Base-by-base conservation (phyloP, 257 asterid genomes). In the Scutellaria galericulata region DNA sequence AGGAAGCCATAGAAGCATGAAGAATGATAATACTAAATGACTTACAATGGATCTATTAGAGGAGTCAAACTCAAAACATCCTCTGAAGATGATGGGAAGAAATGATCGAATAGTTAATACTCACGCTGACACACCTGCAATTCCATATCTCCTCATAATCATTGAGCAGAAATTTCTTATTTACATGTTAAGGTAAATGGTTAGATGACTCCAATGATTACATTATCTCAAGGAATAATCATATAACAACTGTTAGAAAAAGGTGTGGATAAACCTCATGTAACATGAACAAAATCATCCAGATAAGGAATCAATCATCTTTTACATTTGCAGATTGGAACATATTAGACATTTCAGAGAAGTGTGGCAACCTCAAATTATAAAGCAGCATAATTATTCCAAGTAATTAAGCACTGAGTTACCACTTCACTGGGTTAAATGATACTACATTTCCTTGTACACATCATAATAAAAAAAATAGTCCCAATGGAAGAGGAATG, bases 81-180 rank as follows among this genome's bases (percentile, higher is more conserved):
- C 89, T 86, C 96, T 1, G 98, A 90, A n/a, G 99, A 95, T 69
- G 90, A 90, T 44, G 99, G 99, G 78, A 95, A 95, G 90, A 95
- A 95, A 82, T 92, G 83, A 72, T 85, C 89, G 82, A 95, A 92
- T 45, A 95, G 97, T 80, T 92, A 97, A 79, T 92, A 90, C 83
- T 95, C 99, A 77, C 87, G 94, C 80, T 87, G 98, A 73, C 97
- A 92, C 66, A 84, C 96, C 99, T 95, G 95, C 83, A 83, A 79
- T 62, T 69, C 37, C 79, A 77, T 46, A 65, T 40, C 69, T 18
- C 53, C 47, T 50, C 48, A 66, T 68, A 51, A 55, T 75, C 51
- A 48, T 50, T 68, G 44, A 64, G 9, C 60, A 20, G 64, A 27
- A 47, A 75, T 46, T 40, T 45, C 12, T 58, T 53, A 58, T 18